These are phyloP conservation scores for Macrolepiota dolichaula DNA, from an alignment of 768 basidiomycete genomes.

Conservation along the genomic window DNA sequence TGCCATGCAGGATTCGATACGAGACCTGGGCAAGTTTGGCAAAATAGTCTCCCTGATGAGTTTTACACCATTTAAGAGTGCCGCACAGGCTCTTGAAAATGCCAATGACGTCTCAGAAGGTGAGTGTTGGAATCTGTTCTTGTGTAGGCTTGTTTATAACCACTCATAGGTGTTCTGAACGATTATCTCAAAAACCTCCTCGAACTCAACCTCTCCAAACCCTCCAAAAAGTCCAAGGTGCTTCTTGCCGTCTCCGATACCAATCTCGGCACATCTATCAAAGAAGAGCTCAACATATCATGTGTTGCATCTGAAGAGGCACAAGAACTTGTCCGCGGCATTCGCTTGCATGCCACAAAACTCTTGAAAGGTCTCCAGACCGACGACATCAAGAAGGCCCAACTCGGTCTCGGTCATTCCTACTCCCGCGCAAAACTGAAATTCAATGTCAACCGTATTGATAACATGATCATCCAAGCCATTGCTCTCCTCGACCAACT, in stretches of 20 bases:
- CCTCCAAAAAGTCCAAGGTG: slow-evolving; percentile 66
- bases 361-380: slow-evolving; percentile 85
- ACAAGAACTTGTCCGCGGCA: slow-evolving; percentile 86
- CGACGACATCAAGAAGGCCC: slow-evolving; percentile 88
- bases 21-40: slow-evolving; percentile 82
- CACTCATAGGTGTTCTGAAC: slow-evolving; percentile 68
- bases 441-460: slow-evolving; percentile 93
- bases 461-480: slow-evolving; percentile 99
- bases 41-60: slow-evolving; percentile 91
- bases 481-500: slow-evolving; percentile 97
- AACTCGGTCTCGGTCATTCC: slow-evolving; percentile 95
- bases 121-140: slow-evolving; percentile 29
- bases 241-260: slow-evolving; percentile 79
- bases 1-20: slow-evolving; percentile 81
- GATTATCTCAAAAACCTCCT: slow-evolving; percentile 80
- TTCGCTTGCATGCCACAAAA: slow-evolving; percentile 87
- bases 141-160: neutral
- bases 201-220: slow-evolving; percentile 82
- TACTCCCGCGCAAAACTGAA: slow-evolving; percentile 98
- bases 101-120: slow-evolving; percentile 96
- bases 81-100: slow-evolving; percentile 92
- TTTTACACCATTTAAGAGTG: slow-evolving; percentile 92
- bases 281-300: slow-evolving; percentile 62
- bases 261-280: slow-evolving; percentile 73
- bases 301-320: slow-evolving; percentile 82